phyloP scores from a whole-genome alignment of 257 asterid species.

The Cynanchum wilfordii region DNA sequence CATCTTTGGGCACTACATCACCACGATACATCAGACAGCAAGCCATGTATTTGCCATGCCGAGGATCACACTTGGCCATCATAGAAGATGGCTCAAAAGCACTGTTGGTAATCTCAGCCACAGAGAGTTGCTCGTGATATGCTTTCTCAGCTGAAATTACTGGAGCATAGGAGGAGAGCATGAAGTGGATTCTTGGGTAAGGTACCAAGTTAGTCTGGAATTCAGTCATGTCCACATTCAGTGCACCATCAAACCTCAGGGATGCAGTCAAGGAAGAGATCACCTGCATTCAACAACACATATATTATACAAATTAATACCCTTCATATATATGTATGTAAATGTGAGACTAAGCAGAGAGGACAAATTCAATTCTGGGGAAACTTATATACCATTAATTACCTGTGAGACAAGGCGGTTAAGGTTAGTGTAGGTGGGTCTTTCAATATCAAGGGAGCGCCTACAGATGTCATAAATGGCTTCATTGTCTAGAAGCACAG shows the following conservation, averaged over 20 bases:
- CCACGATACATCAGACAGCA: conserved; percentile 44
- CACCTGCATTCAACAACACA: conserved; percentile 22
- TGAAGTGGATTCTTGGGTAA: conserved; percentile 41
- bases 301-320: neutral
- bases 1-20: conserved; percentile 41
- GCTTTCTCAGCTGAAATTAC: conserved; percentile 40
- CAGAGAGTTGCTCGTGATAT: conserved; percentile 37
- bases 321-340: too few species aligned
- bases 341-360: neutral
- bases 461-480: conserved; percentile 43
- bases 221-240: conserved; percentile 38
- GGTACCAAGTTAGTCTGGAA: conserved; percentile 46
- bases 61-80: conserved; percentile 48
- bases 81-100: conserved; percentile 42
- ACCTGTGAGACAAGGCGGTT: conserved; percentile 39
- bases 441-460: conserved; percentile 35
- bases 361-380: neutral
- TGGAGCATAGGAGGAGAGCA: conserved; percentile 40
- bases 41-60: conserved; percentile 44
- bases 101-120: conserved; percentile 39
- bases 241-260: conserved; percentile 40
- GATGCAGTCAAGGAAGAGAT: conserved; percentile 42
- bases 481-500: conserved; percentile 38
- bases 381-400: neutral
- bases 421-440: conserved; percentile 42